Evolutionary conservation across 495 filamentous ascomycete genomes (phyloP).

Genomic region (Umbilicaria muhlenbergii): DNA sequence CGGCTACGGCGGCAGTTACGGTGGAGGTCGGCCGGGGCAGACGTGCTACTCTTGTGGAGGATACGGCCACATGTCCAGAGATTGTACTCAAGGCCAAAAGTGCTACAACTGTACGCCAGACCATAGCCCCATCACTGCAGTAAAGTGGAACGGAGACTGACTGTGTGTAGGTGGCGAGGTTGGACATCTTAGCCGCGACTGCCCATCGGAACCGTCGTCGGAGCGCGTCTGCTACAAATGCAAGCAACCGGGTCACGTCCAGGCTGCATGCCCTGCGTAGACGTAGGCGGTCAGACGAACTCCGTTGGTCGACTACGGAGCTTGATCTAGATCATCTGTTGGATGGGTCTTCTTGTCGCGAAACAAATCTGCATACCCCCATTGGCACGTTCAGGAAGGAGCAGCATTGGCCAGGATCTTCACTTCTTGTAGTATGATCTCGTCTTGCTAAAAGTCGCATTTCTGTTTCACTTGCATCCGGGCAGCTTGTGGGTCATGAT

Average conservation of each 20-base stretch:
- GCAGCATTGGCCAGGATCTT: conserved; percentile 2
- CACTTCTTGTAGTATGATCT: conserved; percentile 2
- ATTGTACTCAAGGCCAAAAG: conserved; percentile 97
- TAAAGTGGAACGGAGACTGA: conserved; percentile 2
- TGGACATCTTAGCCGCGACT: conserved; percentile 89
- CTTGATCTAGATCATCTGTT: neutral
- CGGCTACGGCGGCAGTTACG: conserved; percentile 34
- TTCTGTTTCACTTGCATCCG: too few relatives aligned
- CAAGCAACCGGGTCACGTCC: conserved; percentile 95
- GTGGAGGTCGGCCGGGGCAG: conserved; percentile 41
- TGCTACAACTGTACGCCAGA: conserved; percentile 85
- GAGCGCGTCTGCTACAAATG: conserved; percentile 99
- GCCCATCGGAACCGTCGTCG: conserved; percentile 70
- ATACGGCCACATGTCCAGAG: conserved; percentile 89
- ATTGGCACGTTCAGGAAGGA: conserved; percentile 1
- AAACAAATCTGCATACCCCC: conserved; percentile 1
- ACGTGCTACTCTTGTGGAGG: conserved; percentile 97
- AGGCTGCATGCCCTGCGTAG: conserved; percentile 77
- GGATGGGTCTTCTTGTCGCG: conserved; percentile 4
- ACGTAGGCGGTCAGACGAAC: neutral
- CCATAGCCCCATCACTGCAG: neutral
- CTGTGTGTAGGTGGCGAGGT: conserved; percentile 52
- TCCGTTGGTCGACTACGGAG: neutral
- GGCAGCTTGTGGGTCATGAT: too few relatives aligned
- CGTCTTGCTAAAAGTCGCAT: conserved; percentile 2